Evolutionary conservation across 2,329 filamentous ascomycete species (phyloP), one percentile per base, ranked within the genome.

Genomic region (Beauveria sp.): DNA sequence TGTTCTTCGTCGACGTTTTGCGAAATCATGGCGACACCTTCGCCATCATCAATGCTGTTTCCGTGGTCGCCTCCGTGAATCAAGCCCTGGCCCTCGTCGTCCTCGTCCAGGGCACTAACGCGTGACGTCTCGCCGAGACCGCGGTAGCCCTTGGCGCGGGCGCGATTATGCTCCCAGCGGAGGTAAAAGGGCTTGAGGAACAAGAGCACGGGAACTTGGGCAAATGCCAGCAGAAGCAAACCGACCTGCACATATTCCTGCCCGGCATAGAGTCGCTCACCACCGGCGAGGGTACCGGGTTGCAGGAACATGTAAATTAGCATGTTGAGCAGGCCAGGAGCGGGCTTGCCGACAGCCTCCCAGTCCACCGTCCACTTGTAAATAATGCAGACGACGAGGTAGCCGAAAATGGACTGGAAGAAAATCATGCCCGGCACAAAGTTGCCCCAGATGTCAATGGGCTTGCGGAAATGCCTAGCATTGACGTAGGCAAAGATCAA

Each of bases 391-490:
- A 97, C 80, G 53, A 96, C 90, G 20, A 99, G 84, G 72, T 99
- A 99, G 56, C 94, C 94, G 67, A 99, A 99, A 72, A 99, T 99
- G 65, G 91, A 87, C 79, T 99, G 96, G 85, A 99, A 97, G 80
- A 99, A 99, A 70, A 99, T 92, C 93, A 99, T 96, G 57, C 94
- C 93, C 7, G 94, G 94, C 53, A 99, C 78, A 71, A 99, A 99
- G 77, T 97, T 97, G 66, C 91, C 94, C 86, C 90, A 96, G 68
- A 99, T 92, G 70, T 99, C 96, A 67, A 97, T 91, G 52, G 90
- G 90, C 65, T 88, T 90, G 80, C 92, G 93, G 82, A 97, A 99
- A 76, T 97, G 91, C 61, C 88, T 87, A 55, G 92, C 93, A 72
- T 99, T 99, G 81, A 96, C 84, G 70, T 90, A 94, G 26, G 94